Evolutionary conservation across 768 basidiomycete species (phyloP), one percentile per base, ranked within the genome.

Genomic region (Lactarius akahatsu): DNA sequence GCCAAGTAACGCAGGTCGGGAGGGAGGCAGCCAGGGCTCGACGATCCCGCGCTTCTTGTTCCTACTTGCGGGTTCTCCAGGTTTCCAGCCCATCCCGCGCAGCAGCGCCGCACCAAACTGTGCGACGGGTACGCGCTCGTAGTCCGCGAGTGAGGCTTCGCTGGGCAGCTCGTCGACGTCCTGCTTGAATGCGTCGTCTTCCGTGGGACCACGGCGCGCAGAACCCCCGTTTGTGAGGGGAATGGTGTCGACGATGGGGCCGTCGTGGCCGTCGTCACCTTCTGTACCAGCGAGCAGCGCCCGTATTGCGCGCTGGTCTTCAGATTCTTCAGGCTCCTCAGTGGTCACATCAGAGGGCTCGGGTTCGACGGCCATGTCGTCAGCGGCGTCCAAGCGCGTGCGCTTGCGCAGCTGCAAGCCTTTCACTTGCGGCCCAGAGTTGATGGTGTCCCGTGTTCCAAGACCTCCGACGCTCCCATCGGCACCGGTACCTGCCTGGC

Each of bases 51-150:
- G 80, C 63, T 76, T 76, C 66, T 70, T 86, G 47, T 84, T 81
- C 45, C 32, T 50, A 26, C 87, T 81, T 4, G 91, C 91, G 10
- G 88, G 86, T 4, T 83, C 83, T 1, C 91, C 90, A 50, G 91
- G 87, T 65, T 91, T 91, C 94, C 94, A 97, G 2, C 96, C 96
- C 96, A 98, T 98, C 0, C 96, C 96, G 57, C 94, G 84, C 6
- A 97, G 80, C 71, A 98, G 83, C 6, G 96, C 96, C 8, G 91
- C 88, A 9, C 96, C 96, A 70, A 98, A 40, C 28, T 40, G 50
- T 15, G 50, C 50, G 23, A 52, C 50, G 13, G 50, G 50, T 52
- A 52, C 11, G 23, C 94, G 89, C 41, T 86, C 85, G 73, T 98
- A 99, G 76, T 96, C 96, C 0, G 91, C 88, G 20, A 91, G 77